phyloP scores from a whole-genome alignment of 176 grass and related monocot species.

The Rhynchospora tenuis region DNA sequence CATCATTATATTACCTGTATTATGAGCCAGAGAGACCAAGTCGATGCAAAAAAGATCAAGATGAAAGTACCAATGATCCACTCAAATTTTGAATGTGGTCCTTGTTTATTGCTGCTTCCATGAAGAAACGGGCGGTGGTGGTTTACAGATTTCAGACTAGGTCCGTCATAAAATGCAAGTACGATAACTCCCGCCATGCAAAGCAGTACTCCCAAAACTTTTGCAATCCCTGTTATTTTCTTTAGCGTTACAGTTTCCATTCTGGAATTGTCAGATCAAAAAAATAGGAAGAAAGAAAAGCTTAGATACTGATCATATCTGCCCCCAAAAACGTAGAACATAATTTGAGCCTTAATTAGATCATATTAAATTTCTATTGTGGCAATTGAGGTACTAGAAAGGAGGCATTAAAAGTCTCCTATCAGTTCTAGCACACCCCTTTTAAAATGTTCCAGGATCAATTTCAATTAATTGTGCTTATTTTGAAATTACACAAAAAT shows the following conservation, averaged over 20 bases:
- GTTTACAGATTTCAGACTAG: slow-evolving; percentile 34
- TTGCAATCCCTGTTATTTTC: slow-evolving; percentile 28
- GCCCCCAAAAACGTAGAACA: not conserved
- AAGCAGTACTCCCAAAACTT: slow-evolving; percentile 31
- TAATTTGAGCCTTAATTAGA: no score
- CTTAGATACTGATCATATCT: no score
- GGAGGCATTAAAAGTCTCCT: no score
- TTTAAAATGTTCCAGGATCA: not conserved
- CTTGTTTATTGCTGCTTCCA: not conserved
- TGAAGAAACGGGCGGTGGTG: slow-evolving; percentile 25
- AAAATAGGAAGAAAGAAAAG: not conserved
- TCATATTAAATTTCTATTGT: no score
- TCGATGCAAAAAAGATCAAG: slow-evolving; percentile 29
- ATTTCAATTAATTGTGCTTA: not conserved
- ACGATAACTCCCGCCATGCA: slow-evolving; percentile 38
- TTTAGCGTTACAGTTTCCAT: slow-evolving; percentile 37
- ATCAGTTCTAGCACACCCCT: no score
- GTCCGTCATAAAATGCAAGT: slow-evolving; percentile 50
- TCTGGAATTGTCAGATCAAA: not conserved
- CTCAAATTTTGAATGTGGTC: slow-evolving; percentile 12
- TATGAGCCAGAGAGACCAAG: slow-evolving; percentile 61
- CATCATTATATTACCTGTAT: slow-evolving; percentile 22
- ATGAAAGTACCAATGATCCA: slow-evolving; percentile 64
- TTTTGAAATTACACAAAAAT: not conserved
- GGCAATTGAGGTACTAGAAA: no score